Conservation (phyloP, 176 grass and related monocot genomes). For the Eragrostis curvula region DNA sequence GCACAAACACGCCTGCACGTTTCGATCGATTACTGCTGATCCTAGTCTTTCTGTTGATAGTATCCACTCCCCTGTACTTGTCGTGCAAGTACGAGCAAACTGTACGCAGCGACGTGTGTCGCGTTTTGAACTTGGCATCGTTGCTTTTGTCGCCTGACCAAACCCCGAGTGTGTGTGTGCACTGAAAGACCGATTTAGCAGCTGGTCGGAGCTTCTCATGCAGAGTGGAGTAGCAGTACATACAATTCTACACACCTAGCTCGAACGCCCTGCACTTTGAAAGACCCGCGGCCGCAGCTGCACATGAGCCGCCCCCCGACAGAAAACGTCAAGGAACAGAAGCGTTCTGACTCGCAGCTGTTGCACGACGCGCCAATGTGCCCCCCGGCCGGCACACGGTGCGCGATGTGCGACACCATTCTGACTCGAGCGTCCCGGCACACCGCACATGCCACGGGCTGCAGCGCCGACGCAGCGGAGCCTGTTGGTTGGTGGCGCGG, state of each 20-base stretch:
- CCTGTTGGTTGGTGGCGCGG: constrained; percentile 11
- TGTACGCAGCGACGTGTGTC: too few species aligned
- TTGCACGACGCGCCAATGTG: background rate
- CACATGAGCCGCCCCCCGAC: background rate
- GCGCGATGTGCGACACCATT: background rate
- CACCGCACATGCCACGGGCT: too few species aligned
- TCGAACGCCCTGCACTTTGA: too few species aligned
- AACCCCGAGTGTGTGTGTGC: background rate
- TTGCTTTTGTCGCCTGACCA: background rate
- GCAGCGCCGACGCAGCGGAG: too few species aligned
- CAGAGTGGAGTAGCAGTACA: too few species aligned
- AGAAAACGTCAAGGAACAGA: background rate
- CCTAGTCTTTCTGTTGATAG: background rate
- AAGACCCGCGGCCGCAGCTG: background rate
- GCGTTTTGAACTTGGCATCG: background rate
- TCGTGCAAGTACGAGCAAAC: background rate
- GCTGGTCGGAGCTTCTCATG: background rate
- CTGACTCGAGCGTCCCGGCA: background rate
- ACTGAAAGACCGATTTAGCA: background rate
- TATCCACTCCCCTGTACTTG: background rate
- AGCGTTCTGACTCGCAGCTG: background rate
- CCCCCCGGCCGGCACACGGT: too few species aligned
- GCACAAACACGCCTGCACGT: background rate
- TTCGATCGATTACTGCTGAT: background rate
- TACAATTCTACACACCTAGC: too few species aligned